Base-by-base conservation (phyloP, 768 basidiomycete genomes). In the Suillus clintonianus region DNA sequence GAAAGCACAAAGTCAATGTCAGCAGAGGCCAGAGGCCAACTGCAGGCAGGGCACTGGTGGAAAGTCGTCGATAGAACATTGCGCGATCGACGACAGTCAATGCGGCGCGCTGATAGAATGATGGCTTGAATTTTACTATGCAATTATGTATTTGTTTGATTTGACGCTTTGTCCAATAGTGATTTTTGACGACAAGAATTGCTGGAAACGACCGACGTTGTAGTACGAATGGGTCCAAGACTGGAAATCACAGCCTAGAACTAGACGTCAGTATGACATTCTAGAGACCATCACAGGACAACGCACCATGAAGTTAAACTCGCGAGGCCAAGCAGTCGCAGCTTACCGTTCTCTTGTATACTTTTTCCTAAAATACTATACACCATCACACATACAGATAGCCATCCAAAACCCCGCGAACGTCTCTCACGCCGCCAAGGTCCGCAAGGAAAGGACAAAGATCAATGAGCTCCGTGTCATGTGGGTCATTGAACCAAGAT, bases 401-500 rank as follows among this genome's bases (percentile, higher is more conserved):
- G 10, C 22, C 14, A 67, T 88, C 85, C 55, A 89, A 77, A 11
- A 89, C 84, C 37, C 82, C 86, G 39, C 89, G 79, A 39, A 90
- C 85, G 71, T 91, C 89, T 56, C 85, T 85, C 32, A 89, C 88
- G 24, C 77, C 75, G 13, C 77, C 79, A 37, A 91, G 78, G 71
- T 91, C 89, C 32, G 83, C 77, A 57, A 91, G 79, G 83, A 91
- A 90, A n/a, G 87, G 86, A 56, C 87, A 83, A 43, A 90, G 77
- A 71, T 90, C 89, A 36, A 86, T 88, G 62, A 91, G 77, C 70
- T 90, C 89, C 19, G 89, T 88, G 70, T 90, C 89, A 72, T 89
- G 88, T 8, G 88, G 89, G 71, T 87, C 88, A 76, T 89, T 90
- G 78, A 91, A 91, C 89, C 89, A 91, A 24, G 85, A 86, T 48